Conservation (phyloP, 345 rosid species). For the Melaleuca alternifolia region DNA sequence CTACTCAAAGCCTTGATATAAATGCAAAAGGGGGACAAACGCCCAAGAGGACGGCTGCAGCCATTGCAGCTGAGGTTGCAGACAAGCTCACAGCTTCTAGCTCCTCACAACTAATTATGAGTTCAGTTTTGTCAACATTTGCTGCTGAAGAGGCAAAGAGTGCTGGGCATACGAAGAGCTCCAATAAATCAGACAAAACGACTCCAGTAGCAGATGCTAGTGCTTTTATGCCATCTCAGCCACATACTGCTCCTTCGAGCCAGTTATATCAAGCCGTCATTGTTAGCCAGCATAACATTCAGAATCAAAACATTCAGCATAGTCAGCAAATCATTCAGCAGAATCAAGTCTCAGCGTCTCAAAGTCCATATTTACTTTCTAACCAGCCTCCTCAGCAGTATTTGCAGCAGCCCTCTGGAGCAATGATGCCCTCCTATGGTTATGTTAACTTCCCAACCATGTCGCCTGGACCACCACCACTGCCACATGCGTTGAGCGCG, state of each 20-base stretch:
- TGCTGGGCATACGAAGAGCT: slow-evolving; percentile 27
- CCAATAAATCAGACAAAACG: slow-evolving; percentile 22
- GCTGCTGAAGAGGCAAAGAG: slow-evolving; percentile 89
- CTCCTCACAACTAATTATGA: slow-evolving; percentile 93
- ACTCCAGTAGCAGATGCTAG: slow-evolving; percentile 30
- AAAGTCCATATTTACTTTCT: slow-evolving; percentile 50
- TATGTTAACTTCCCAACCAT: slow-evolving; percentile 50
- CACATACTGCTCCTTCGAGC: slow-evolving; percentile 8
- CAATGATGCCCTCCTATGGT: slow-evolving; percentile 36
- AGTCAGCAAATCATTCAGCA: slow-evolving; percentile 15
- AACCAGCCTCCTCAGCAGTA: slow-evolving; percentile 47
- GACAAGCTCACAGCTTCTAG: slow-evolving; percentile 82
- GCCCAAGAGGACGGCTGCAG: slow-evolving; percentile 64
- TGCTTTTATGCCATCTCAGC: slow-evolving; percentile 27
- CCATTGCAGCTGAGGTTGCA: slow-evolving; percentile 94
- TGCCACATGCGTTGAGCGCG: slow-evolving; percentile 36
- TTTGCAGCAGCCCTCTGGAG: slow-evolving; percentile 47
- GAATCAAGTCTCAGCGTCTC: slow-evolving; percentile 28
- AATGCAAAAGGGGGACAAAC: slow-evolving; percentile 35
- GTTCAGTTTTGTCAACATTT: slow-evolving; percentile 74
- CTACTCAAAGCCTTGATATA: slow-evolving; percentile 14
- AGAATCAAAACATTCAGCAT: background rate
- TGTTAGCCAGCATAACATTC: background rate
- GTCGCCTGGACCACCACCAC: slow-evolving; percentile 46
- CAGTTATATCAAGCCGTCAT: slow-evolving; percentile 29